These are phyloP conservation scores for Xylaria sp. DNA, from an alignment of 2,329 filamentous ascomycete genomes.

Conservation along the genomic window DNA sequence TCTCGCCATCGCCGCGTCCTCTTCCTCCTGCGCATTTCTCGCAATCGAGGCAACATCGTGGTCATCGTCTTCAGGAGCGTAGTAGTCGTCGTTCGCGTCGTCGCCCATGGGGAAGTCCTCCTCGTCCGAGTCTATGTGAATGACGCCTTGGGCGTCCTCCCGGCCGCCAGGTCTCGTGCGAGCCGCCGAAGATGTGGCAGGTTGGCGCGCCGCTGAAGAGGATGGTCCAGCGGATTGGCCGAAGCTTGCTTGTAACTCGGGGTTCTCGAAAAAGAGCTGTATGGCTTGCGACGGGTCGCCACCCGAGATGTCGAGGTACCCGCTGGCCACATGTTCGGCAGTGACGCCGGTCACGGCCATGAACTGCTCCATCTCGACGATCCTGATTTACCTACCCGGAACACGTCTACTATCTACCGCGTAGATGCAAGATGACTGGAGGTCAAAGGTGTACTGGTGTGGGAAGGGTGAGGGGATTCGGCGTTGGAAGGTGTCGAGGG, in stretches of 20 bases:
- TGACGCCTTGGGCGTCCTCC: conserved; percentile 61
- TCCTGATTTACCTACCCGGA: too few species aligned
- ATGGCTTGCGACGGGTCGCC: conserved; percentile 84
- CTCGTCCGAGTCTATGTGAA: conserved; percentile 78
- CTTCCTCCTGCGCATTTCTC: conserved; percentile 67
- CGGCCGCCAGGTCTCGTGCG: conserved; percentile 40
- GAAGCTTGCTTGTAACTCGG: conserved; percentile 64
- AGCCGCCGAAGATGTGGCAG: conserved; percentile 36
- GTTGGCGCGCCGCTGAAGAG: conserved; percentile 39
- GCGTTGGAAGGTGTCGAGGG: background rate
- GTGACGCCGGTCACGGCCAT: conserved; percentile 75
- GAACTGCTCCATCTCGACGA: conserved; percentile 66
- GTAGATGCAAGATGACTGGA: background rate
- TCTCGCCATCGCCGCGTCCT: conserved; percentile 92
- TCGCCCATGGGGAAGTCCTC: conserved; percentile 50
- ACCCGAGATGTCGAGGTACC: conserved; percentile 84
- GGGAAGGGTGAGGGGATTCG: background rate
- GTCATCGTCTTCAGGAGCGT: conserved; percentile 38
- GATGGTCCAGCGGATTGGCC: conserved; percentile 42
- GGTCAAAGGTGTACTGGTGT: too few species aligned
- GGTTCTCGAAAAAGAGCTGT: conserved; percentile 87
- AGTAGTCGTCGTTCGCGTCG: conserved; percentile 40
- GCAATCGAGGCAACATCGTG: conserved; percentile 47
- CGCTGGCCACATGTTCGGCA: conserved; percentile 71
- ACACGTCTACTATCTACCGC: background rate